These are phyloP conservation scores for Gynandropsis gynandra DNA, from an alignment of 345 rosid genomes.

Conservation along the genomic window DNA sequence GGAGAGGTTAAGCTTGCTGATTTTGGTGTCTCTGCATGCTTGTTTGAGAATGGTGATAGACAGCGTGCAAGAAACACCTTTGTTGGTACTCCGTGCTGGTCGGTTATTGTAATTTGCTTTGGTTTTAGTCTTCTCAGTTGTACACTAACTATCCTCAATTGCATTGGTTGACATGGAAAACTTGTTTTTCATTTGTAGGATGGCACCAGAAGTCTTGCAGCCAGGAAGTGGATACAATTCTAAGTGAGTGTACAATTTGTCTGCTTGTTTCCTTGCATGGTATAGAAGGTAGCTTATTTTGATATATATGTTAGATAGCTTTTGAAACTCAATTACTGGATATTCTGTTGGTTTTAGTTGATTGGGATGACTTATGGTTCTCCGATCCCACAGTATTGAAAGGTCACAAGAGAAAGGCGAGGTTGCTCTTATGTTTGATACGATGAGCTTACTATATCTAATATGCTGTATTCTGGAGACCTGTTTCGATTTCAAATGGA, in stretches of 20 bases:
- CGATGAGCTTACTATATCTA: constrained; percentile 2
- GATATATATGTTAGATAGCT: neutral
- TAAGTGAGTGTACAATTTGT: constrained; percentile 45
- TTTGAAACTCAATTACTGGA: neutral
- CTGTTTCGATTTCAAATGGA: neutral
- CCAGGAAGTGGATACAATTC: constrained; percentile 94
- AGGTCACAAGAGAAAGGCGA: too few relatives aligned
- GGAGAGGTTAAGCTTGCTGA: constrained; percentile 90
- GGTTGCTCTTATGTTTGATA: too few relatives aligned
- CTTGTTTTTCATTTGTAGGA: constrained; percentile 47
- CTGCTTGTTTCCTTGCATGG: constrained; percentile 2
- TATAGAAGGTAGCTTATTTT: neutral
- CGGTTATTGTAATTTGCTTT: constrained; percentile 25
- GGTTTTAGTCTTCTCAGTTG: constrained; percentile 3
- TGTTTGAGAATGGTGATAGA: constrained; percentile 93
- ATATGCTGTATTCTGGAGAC: constrained; percentile 8
- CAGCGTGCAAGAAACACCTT: constrained; percentile 94
- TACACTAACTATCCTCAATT: constrained; percentile 6
- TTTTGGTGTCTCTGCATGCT: constrained; percentile 95
- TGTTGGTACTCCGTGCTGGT: constrained; percentile 99
- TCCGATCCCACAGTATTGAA: constrained; percentile 1
- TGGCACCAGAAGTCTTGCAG: constrained; percentile 99
- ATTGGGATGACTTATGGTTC: constrained; percentile 2
- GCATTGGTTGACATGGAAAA: neutral
- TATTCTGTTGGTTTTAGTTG: constrained; percentile 4